phyloP scores from a whole-genome alignment of 768 basidiomycete species.

The Lepiota brunneoincarnata region DNA sequence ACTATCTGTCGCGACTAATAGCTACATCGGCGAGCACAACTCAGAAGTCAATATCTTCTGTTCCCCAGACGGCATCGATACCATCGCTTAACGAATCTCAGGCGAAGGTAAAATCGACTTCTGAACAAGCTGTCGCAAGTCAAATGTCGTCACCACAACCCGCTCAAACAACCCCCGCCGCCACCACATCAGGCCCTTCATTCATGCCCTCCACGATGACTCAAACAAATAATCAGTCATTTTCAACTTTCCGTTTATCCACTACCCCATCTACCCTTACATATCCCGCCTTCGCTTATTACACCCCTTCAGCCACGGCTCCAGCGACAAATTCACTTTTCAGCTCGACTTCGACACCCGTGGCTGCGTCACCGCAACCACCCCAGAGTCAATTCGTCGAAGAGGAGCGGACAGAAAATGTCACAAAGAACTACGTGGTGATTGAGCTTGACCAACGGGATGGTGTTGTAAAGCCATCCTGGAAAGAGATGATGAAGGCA shows the following conservation, averaged over 20 bases:
- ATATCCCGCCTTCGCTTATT: constrained; percentile 9
- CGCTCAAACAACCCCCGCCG: neutral
- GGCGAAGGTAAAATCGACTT: neutral
- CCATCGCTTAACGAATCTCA: constrained; percentile 2
- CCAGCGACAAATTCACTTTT: neutral
- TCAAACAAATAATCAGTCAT: neutral
- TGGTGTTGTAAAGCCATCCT: constrained; percentile 47
- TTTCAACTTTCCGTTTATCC: constrained; percentile 8
- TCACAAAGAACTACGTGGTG: constrained; percentile 68
- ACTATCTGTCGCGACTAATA: neutral
- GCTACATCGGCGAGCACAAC: neutral
- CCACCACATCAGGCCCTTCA: constrained; percentile 5
- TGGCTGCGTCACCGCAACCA: constrained; percentile 13
- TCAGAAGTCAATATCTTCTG: neutral
- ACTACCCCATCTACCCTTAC: constrained; percentile 1
- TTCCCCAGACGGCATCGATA: constrained; percentile 7
- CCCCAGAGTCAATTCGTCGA: constrained; percentile 28
- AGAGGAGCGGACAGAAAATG: constrained; percentile 36
- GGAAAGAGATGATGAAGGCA: constrained; percentile 75
- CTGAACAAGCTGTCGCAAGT: neutral
- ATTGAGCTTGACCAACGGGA: constrained; percentile 56
- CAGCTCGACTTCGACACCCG: constrained; percentile 1
- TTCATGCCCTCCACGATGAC: neutral
- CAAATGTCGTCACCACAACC: constrained; percentile 3
- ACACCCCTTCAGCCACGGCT: constrained; percentile 8